Percentiles rank a stretch among this genome's conserved stretches.
phyloP scores from a whole-genome alignment of 768 basidiomycete genomes.

The Gymnopilus dilepis region DNA sequence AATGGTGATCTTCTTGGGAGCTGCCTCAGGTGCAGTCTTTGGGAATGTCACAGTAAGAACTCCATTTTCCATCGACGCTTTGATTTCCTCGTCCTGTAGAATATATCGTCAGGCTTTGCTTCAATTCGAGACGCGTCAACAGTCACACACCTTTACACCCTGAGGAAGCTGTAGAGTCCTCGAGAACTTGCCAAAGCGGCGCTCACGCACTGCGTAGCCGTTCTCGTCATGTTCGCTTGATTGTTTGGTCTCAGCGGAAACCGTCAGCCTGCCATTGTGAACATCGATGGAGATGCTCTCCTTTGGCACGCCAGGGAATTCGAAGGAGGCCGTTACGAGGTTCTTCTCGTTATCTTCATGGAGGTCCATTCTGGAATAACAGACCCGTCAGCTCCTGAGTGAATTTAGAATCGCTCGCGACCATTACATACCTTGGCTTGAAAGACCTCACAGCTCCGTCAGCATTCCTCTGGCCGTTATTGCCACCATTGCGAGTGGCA shows the following conservation, averaged over 20 bases:
- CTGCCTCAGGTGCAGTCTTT: slow-evolving; percentile 41
- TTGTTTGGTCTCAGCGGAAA: slow-evolving; percentile 53
- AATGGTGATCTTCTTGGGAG: slow-evolving; percentile 39
- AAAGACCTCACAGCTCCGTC: slow-evolving; percentile 26
- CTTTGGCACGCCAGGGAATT: slow-evolving; percentile 59
- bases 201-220: slow-evolving; percentile 51
- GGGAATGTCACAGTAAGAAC: slow-evolving; percentile 56
- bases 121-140: not conserved
- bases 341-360: slow-evolving; percentile 54
- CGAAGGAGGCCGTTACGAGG: slow-evolving; percentile 58
- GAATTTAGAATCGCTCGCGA: not conserved
- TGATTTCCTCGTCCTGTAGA: slow-evolving; percentile 32
- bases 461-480: slow-evolving; percentile 8
- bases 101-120: not conserved
- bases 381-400: not conserved
- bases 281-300: slow-evolving; percentile 59
- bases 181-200: slow-evolving; percentile 49
- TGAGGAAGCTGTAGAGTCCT: slow-evolving; percentile 56
- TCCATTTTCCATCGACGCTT: slow-evolving; percentile 52
- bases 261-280: slow-evolving; percentile 50
- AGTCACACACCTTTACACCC: slow-evolving; percentile 53
- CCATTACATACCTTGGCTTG: slow-evolving; percentile 37
- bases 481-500: slow-evolving; percentile 12
- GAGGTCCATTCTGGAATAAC: slow-evolving; percentile 53
- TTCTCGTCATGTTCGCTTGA: slow-evolving; percentile 38